Evolutionary conservation across 768 basidiomycete species (phyloP), one percentile per base, ranked within the genome.

Genomic region (Rhodotorula diobovata): DNA sequence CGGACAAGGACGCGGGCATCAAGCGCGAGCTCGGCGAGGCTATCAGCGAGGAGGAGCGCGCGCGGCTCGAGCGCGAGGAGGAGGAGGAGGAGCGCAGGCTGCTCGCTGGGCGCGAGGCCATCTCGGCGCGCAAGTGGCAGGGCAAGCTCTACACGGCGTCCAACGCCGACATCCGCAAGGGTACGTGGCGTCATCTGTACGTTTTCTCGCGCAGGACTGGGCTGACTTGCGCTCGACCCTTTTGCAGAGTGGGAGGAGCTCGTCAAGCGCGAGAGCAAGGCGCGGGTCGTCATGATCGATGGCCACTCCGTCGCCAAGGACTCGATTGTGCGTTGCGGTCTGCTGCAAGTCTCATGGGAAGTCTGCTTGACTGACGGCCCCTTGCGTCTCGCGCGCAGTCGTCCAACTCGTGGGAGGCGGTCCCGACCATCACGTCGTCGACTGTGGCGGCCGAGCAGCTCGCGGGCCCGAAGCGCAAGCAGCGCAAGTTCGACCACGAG

Each of bases 21-120:
- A 84, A 84, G 79, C 80, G 79, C 32, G 83, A 86, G 46, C 68
- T 78, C 7, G 79, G 67, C 23, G 59, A 70, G 23, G 58, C 39
- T 2, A 61, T 75, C 32, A 75, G 72, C 30, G 57, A 64, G 23
- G 78, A 79, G 60, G 75, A 78, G 39, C 76, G 84, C 32, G 55
- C 83, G 25, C 30, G 45, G 32, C 41, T 43, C 15, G 21, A n/a
- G 25, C 74, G 74, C 55, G 82, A 84, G 32, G 84, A 84, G 15
- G 85, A 86, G 74, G 86, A 85, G 66, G 86, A 87, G 71, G 86
- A 88, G 77, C 76, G 77, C 34, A 78, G 69, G 67, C 76, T 88
- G 37, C 78, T 88, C 51, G 83, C 81, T 35, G 86, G 86, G 12
- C 81, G 86, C n/a, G 86, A 86, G 14, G 84, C 84, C 66, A 87